Evolutionary conservation across 106 monocot species (phyloP), one percentile per base, ranked within the genome.

Genomic region (Apostasia ramifera): DNA sequence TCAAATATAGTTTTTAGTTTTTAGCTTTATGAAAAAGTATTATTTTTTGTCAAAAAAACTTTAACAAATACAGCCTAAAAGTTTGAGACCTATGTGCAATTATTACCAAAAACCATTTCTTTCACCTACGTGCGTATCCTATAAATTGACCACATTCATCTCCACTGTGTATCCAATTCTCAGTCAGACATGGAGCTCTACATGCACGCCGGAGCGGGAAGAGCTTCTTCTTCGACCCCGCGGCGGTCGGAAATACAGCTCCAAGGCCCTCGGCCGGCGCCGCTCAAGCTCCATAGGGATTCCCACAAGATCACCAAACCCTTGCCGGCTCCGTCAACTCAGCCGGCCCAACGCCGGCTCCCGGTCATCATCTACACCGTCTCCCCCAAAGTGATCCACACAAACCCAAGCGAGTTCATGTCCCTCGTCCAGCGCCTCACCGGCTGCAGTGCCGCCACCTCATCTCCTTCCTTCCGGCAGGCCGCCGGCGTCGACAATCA

Each of bases 331-430:
- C 72, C n/a, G 58, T 50, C 41, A 5, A 66, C 37, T 44, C 69
- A 6, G 58, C 63, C 1, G 9, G 66, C 2, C n/a, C 78, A 37
- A 0, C 80, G 49, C 41, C 78, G 80, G 2, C 55, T 9, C 1
- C 91, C 91, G 1, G 83, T 93, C 66, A 83, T 86, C 58, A 93
- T 93, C 77, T 93, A 93, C 73, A 56, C 81, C 8, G 88, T 87
- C 54, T 93, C 88, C 6, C 93, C 93, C n/a, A 86, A 89, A 61
- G 70, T 86, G 46, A 81, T 88, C 74, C 88, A 89, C 80, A 78
- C 77, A 47, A 73, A 86, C 11, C 88, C 86, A 43, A 9, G 74
- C 42, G 79, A 93, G 39, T 93, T 93, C 83, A 86, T 79, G 93
- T 56, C 93, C 4, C 77, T 89, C n/a, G 93, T 88, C 46, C 93